Percentiles rank a stretch among this genome's conserved stretches.
Evolutionary conservation across 768 basidiomycete species (phyloP).

Genomic region (Trametes gibbosa): DNA sequence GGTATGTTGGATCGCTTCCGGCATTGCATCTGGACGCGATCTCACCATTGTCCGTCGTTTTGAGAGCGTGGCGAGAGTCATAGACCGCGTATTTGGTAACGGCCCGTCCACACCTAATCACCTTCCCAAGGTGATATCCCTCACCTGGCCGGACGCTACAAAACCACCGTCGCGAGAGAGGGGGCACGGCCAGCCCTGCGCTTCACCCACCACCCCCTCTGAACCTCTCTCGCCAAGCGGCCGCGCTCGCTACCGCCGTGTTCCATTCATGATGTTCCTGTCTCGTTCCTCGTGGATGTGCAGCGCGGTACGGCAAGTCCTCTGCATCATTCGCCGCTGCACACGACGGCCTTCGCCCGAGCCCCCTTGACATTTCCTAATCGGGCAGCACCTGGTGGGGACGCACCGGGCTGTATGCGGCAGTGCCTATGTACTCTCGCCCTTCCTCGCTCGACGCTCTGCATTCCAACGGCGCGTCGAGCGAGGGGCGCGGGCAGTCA

Average conservation of each 20-base stretch:
- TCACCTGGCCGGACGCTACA: slow-evolving; percentile 3
- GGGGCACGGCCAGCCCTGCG: not conserved
- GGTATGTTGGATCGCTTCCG: slow-evolving; percentile 15
- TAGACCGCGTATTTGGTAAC: slow-evolving; percentile 13
- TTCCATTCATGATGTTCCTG: slow-evolving; percentile 18
- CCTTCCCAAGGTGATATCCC: slow-evolving; percentile 11
- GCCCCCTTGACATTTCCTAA: slow-evolving; percentile 28
- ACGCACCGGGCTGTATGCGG: slow-evolving; percentile 23
- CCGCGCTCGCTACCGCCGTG: slow-evolving; percentile 8
- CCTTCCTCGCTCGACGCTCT: slow-evolving; percentile 20
- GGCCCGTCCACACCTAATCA: slow-evolving; percentile 7
- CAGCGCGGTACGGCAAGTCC: slow-evolving; percentile 12
- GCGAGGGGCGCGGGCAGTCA: slow-evolving; percentile 14
- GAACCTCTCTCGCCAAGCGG: not conserved
- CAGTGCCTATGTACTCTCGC: slow-evolving; percentile 28
- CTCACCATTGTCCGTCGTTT: slow-evolving; percentile 21
- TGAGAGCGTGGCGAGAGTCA: slow-evolving; percentile 14
- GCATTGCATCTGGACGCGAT: slow-evolving; percentile 14
- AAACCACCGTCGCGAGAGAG: slow-evolving; percentile 15
- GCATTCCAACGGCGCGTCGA: slow-evolving; percentile 18
- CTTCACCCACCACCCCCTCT: slow-evolving; percentile 5
- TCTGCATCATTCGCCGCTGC: slow-evolving; percentile 12
- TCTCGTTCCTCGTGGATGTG: slow-evolving; percentile 17
- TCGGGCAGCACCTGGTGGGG: slow-evolving; percentile 23
- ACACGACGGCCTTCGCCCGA: slow-evolving; percentile 14